Percentiles rank a stretch among this genome's conserved stretches.
Evolutionary conservation across 2,329 filamentous ascomycete genomes (phyloP).

Genomic region (Xylaria digitata): DNA sequence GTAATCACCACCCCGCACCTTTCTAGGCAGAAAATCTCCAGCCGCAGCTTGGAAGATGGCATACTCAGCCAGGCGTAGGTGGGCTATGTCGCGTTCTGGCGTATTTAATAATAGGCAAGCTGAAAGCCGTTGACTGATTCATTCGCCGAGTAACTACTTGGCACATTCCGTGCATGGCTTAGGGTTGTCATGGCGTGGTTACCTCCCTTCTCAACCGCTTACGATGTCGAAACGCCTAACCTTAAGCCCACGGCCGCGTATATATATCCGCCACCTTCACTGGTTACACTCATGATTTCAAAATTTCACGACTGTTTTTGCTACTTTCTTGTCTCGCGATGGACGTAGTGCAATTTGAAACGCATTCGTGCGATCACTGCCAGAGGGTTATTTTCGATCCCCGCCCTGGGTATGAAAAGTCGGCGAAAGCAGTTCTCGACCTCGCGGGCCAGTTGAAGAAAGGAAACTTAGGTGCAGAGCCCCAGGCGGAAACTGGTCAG

Average conservation of each 20-base stretch:
- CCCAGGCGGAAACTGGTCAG: neutral
- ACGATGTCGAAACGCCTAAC: neutral
- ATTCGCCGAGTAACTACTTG: too few species aligned
- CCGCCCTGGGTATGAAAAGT: neutral
- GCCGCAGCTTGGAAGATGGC: too few species aligned
- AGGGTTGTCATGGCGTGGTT: neutral
- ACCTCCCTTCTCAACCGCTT: neutral
- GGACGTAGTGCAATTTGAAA: neutral
- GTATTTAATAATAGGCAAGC: too few species aligned
- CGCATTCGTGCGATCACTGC: slow-evolving; percentile 1
- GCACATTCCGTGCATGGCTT: neutral
- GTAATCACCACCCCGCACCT: too few species aligned
- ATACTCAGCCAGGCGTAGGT: too few species aligned
- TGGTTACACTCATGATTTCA: neutral
- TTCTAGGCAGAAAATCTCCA: too few species aligned
- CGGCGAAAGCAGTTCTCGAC: neutral
- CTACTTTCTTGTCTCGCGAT: neutral
- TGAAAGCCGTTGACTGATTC: too few species aligned
- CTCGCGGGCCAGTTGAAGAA: neutral
- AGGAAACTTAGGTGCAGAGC: neutral
- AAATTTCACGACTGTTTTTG: neutral
- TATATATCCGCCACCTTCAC: neutral
- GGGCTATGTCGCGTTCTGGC: too few species aligned
- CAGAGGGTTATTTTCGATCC: neutral
- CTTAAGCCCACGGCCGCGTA: neutral